Percentiles rank a stretch among this genome's conserved stretches.
Evolutionary conservation across 169 alveolate species (phyloP).

Genomic region (Theileria orientalis): DNA sequence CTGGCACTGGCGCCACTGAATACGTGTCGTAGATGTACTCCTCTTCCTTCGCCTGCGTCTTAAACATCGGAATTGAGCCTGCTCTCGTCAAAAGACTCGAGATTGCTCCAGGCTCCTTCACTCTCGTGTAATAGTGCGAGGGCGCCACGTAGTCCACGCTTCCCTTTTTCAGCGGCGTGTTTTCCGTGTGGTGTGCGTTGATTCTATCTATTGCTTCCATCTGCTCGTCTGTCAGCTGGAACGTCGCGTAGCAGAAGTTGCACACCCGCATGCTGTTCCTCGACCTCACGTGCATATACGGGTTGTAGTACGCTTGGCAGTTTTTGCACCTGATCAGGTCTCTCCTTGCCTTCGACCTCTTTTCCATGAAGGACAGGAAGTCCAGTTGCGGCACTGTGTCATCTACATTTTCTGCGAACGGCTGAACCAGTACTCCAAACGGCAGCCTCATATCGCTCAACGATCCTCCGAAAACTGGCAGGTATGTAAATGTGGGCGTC

Average conservation of each 20-base stretch:
- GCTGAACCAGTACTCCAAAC: slow-evolving; percentile 72
- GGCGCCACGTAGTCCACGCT: slow-evolving; percentile 75
- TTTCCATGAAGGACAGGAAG: slow-evolving; percentile 63
- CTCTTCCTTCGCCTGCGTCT: not conserved
- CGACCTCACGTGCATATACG: slow-evolving; percentile 61
- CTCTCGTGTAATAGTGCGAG: slow-evolving; percentile 41
- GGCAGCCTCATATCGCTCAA: slow-evolving; percentile 63
- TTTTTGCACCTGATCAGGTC: slow-evolving; percentile 71
- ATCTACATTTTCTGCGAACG: slow-evolving; percentile 71
- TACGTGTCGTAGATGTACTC: not conserved
- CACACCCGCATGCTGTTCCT: slow-evolving; percentile 46
- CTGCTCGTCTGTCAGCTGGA: slow-evolving; percentile 57
- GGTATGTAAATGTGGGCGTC: slow-evolving; percentile 60
- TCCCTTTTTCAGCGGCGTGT: slow-evolving; percentile 45
- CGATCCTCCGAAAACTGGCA: slow-evolving; percentile 71
- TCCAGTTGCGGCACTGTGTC: slow-evolving; percentile 58
- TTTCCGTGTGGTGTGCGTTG: slow-evolving; percentile 32
- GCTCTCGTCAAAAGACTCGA: not conserved
- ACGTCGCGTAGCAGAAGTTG: slow-evolving; percentile 68
- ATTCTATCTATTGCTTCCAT: slow-evolving; percentile 37
- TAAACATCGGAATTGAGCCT: not conserved
- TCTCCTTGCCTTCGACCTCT: slow-evolving; percentile 45
- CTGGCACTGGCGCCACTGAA: not conserved
- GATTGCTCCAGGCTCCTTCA: not conserved
- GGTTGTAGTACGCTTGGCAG: slow-evolving; percentile 71